Base-by-base conservation (phyloP, 1,284 basidiomycete species). In the Melampsora larici-populina region DNA sequence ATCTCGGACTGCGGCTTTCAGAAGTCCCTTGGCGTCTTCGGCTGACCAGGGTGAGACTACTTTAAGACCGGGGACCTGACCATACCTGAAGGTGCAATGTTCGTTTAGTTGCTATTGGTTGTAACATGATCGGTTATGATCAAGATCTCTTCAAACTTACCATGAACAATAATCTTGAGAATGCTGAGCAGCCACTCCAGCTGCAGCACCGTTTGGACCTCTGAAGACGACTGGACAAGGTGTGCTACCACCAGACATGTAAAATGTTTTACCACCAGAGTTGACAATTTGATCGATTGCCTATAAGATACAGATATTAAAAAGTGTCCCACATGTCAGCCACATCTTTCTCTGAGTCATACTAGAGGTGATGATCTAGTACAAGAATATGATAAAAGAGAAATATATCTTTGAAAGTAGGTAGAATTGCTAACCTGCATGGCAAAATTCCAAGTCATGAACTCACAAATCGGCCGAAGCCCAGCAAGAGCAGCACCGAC, bases 271-370 rank as follows among this genome's bases (percentile, higher is more conserved):
- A 81, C 93, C 97, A 79, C 92, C 97, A n/a, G 95, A 98, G 89
- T 99, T 99, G 86, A 99, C 92, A 81, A 99, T 98, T 85, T 99
- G 97, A 86, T 99, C 97, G 84, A 99, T 99, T 80, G 96, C 94
- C 86, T 89, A 86, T 84, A 82, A 68, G 78, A 81, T 81, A 31
- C 71, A 66, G 33, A 49, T 43, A 24, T 21, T 13, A 46, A 46
- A 46, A 46, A 15, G 43, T 13, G 31, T 31, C 29, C 21, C 21
- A 24, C 24, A 24, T n/a, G 55, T 58, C 21, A 58, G 55, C 5
- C 18, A 2, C 0, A 26, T 24, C 31, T 17, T 24, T 75, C 15
- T 78, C 46, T 36, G 26, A 29, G 51, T 4, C 17, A 15, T 36
- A 36, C n/a, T n/a, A 40, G 7, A 11, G 11, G 36, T 40, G 7